These are phyloP conservation scores for Cutaneotrichosporon sp. DNA, from an alignment of 1,284 basidiomycete genomes.

Conservation along the genomic window DNA sequence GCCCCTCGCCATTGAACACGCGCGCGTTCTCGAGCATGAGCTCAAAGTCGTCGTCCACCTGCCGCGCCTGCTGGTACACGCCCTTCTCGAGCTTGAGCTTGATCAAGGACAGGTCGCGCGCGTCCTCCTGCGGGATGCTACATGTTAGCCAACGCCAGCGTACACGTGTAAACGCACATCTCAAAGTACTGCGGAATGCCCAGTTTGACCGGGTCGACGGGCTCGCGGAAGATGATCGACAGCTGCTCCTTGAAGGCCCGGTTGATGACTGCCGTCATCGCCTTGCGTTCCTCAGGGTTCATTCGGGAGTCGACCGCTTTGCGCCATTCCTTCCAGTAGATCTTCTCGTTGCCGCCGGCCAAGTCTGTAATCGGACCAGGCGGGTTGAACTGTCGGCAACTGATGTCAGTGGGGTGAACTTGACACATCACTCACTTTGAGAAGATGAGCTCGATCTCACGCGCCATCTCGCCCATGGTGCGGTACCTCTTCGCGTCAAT, in stretches of 20 bases:
- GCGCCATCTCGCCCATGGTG: constrained; percentile 73
- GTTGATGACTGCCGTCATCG: constrained; percentile 66
- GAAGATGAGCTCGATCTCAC: constrained; percentile 79
- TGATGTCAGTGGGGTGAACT: constrained; percentile 8
- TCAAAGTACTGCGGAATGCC: constrained; percentile 44
- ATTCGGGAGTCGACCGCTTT: constrained; percentile 71
- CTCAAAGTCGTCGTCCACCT: constrained; percentile 44
- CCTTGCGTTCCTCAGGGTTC: constrained; percentile 72
- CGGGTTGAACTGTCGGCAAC: constrained; percentile 80
- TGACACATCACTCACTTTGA: constrained; percentile 56
- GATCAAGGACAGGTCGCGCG: constrained; percentile 81
- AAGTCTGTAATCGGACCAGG: constrained; percentile 60
- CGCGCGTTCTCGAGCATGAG: constrained; percentile 46
- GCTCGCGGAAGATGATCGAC: constrained; percentile 72
- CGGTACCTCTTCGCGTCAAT: constrained; percentile 60
- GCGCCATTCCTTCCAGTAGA: constrained; percentile 81
- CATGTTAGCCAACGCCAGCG: constrained; percentile 62
- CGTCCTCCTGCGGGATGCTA: constrained; percentile 56
- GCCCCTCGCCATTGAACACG: constrained; percentile 43
- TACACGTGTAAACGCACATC: constrained; percentile 29
- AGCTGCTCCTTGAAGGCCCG: constrained; percentile 67
- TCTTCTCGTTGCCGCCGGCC: constrained; percentile 67
- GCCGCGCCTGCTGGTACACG: constrained; percentile 26
- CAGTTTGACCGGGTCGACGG: constrained; percentile 50
- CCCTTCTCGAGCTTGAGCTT: constrained; percentile 66